These are phyloP conservation scores for Pseudonectria foliicola DNA, from an alignment of 2,329 filamentous ascomycete genomes.

Conservation along the genomic window DNA sequence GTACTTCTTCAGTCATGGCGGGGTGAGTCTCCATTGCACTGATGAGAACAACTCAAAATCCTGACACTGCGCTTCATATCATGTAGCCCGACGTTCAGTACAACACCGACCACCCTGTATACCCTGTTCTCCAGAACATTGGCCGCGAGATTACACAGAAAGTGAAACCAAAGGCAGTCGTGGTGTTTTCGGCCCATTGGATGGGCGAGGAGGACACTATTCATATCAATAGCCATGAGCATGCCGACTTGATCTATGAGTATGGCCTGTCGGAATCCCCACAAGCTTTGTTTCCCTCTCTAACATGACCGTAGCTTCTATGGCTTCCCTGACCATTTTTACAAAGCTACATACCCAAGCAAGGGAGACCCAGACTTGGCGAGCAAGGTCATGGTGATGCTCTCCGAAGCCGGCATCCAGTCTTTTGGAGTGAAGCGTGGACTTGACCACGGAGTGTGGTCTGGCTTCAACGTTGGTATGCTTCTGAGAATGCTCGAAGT, in stretches of 20 bases:
- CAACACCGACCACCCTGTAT: conserved; percentile 61
- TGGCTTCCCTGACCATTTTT: conserved; percentile 63
- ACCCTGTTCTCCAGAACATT: conserved; percentile 54
- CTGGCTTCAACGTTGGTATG: conserved; percentile 49
- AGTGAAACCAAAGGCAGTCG: conserved; percentile 63
- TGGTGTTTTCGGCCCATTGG: conserved; percentile 76
- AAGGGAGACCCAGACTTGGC: conserved; percentile 55
- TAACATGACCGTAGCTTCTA: conserved; percentile 47
- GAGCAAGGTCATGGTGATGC: conserved; percentile 45
- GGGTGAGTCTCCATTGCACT: conserved; percentile 28
- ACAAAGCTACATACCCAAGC: conserved; percentile 59
- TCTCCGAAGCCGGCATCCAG: conserved; percentile 51
- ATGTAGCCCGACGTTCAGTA: conserved; percentile 57
- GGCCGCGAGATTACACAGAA: conserved; percentile 63
- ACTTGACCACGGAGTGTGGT: conserved; percentile 71
- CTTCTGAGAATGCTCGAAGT: neutral
- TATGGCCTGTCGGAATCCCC: conserved; percentile 19
- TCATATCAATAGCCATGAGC: conserved; percentile 57
- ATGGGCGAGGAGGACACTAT: conserved; percentile 50
- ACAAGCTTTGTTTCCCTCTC: neutral
- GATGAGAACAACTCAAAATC: too few relatives aligned
- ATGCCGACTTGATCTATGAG: conserved; percentile 65
- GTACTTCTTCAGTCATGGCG: conserved; percentile 45
- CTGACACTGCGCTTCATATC: neutral
- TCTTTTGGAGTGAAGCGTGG: conserved; percentile 55